A percentile compares a stretch with the other conserved stretches of the same genome.
Conservation (phyloP, 192 early-diverging fungal species). For the Polychytrium aggregatum region DNA sequence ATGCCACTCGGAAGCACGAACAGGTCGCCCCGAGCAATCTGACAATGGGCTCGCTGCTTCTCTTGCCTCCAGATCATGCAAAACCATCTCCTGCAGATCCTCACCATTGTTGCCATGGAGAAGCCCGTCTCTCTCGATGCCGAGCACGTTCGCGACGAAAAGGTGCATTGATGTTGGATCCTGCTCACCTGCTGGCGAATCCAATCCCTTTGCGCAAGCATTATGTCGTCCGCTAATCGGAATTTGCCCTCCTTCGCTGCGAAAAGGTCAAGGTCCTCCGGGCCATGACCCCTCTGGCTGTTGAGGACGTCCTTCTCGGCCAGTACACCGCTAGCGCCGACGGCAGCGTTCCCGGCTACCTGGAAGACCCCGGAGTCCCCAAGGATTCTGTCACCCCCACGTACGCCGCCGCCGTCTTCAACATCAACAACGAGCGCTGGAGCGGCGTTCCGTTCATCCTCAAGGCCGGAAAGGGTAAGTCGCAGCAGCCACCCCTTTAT, state of each 20-base stretch:
- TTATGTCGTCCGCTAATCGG: not conserved
- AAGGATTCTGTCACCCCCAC: constrained; percentile 79
- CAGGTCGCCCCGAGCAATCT: no score
- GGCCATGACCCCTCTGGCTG: constrained; percentile 56
- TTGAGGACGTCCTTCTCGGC: constrained; percentile 79
- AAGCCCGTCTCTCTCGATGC: constrained; percentile 73
- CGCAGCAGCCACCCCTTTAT: no score
- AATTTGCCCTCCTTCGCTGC: constrained; percentile 1
- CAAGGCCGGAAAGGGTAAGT: constrained; percentile 44
- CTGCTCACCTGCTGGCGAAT: no score
- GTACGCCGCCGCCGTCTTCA: constrained; percentile 76
- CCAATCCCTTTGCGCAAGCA: not conserved
- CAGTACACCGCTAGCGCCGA: constrained; percentile 77
- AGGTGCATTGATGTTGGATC: no score
- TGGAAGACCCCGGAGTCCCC: constrained; percentile 84
- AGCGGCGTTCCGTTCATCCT: constrained; percentile 79
- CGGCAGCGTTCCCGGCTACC: constrained; percentile 79
- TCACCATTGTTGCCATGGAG: constrained; percentile 92
- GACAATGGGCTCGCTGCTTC: no score
- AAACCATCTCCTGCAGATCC: constrained; percentile 82
- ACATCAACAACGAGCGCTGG: constrained; percentile 94
- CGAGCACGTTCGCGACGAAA: constrained; percentile 93
- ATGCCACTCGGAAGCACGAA: no score
- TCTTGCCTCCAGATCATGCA: constrained; percentile 25
- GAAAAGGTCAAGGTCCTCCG: constrained; percentile 68